These are phyloP conservation scores for Ogataea chonburiensis DNA, from an alignment of 805 yeast species.

Conservation along the genomic window DNA sequence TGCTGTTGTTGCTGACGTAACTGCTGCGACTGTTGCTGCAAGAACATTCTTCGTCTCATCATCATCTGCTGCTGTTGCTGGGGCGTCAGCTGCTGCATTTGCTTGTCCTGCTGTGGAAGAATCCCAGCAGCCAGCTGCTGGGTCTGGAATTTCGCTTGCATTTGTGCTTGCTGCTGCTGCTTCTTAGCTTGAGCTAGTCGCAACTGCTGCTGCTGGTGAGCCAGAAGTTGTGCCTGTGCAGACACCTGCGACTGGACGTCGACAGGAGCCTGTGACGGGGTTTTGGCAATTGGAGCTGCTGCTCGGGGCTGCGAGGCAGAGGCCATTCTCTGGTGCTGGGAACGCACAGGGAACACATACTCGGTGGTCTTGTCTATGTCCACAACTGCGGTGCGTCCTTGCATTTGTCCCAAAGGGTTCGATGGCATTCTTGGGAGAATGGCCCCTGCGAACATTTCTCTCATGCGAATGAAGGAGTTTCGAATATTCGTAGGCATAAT, in stretches of 20 bases:
- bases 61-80: constrained; percentile 26
- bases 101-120: constrained; percentile 17
- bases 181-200: constrained; percentile 22
- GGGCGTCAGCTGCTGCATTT: constrained; percentile 21
- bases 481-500: constrained; percentile 69
- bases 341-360: constrained; percentile 55
- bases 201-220: constrained; percentile 23
- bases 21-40: constrained; percentile 27
- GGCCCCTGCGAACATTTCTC: constrained; percentile 93
- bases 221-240: constrained; percentile 17
- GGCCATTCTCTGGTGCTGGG: constrained; percentile 38
- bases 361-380: constrained; percentile 70
- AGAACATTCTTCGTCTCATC: constrained; percentile 22
- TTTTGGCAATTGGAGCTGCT: constrained; percentile 9
- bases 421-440: constrained; percentile 59
- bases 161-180: constrained; percentile 20
- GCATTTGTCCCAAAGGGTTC: constrained; percentile 68
- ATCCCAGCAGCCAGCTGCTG: constrained; percentile 18
- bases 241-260: constrained; percentile 18
- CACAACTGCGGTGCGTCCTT: constrained; percentile 75
- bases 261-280: constrained; percentile 8
- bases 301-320: constrained; percentile 9
- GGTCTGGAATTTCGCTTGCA: constrained; percentile 19
- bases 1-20: constrained; percentile 24
- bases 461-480: constrained; percentile 74